phyloP scores from a whole-genome alignment of 2,329 filamentous ascomycete genomes.

The Arthrocladium fulminans region DNA sequence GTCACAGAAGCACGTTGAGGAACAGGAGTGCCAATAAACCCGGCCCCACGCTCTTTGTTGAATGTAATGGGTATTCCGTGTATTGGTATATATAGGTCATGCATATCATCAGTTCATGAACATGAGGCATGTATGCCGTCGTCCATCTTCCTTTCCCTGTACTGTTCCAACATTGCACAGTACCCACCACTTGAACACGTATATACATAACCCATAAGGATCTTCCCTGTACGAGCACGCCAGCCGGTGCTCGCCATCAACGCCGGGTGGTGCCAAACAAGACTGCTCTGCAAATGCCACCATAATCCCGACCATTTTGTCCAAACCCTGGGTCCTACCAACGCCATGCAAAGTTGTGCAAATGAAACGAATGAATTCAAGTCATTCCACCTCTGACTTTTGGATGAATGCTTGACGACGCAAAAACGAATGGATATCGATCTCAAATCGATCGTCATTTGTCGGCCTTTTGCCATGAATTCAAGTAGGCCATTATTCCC shows the following conservation, averaged over 20 bases:
- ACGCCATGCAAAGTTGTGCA: constrained; percentile 4
- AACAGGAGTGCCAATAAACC: too few species aligned
- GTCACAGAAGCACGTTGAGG: too few species aligned
- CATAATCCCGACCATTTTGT: background rate
- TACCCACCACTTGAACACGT: background rate
- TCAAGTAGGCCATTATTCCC: constrained; percentile 78
- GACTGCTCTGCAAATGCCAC: background rate
- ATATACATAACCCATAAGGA: constrained; percentile 5
- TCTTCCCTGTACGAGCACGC: background rate
- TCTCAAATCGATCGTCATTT: constrained; percentile 28
- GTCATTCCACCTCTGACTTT: background rate
- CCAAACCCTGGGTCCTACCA: constrained; percentile 2
- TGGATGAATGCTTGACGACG: background rate
- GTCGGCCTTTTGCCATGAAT: constrained; percentile 62
- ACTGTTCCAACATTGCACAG: background rate
- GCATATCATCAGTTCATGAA: constrained; percentile 10
- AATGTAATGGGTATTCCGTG: background rate
- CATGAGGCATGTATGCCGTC: background rate
- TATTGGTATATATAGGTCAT: constrained; percentile 3
- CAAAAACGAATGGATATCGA: background rate
- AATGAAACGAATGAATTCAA: constrained; percentile 5
- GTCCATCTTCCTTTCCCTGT: background rate
- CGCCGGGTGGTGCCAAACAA: background rate
- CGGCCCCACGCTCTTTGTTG: too few species aligned
- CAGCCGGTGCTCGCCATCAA: background rate